Evolutionary conservation across 495 filamentous ascomycete genomes (phyloP).

Genomic region (Talaromyces wortmannii): DNA sequence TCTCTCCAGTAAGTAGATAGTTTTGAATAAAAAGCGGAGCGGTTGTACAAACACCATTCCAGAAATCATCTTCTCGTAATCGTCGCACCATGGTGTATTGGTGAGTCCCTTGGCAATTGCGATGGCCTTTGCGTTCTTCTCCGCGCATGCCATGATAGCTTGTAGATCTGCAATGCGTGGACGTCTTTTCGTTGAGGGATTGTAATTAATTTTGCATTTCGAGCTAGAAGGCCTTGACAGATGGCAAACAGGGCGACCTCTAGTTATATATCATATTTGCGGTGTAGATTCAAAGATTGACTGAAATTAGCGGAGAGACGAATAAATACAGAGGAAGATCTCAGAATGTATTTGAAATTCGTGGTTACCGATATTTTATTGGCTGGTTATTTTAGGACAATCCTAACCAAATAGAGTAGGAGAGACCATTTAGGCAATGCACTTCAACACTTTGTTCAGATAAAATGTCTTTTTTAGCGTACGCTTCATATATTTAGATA

Average conservation of each 20-base stretch:
- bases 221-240: not conserved
- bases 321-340: not conserved
- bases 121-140: constrained; percentile 21
- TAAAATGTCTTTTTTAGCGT: no score
- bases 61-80: constrained; percentile 43
- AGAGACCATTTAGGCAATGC: no score
- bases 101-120: constrained; percentile 18
- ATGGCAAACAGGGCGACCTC: no score
- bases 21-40: not conserved
- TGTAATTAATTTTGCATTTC: not conserved
- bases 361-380: no score
- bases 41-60: constrained; percentile 27
- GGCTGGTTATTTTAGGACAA: no score
- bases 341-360: not conserved
- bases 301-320: not conserved
- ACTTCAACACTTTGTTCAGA: no score
- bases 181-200: not conserved
- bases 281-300: no score
- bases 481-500: no score
- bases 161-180: not conserved
- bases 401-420: no score
- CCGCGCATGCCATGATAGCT: constrained; percentile 17
- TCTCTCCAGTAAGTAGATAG: not conserved
- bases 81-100: constrained; percentile 29
- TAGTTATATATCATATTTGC: no score